phyloP scores from a whole-genome alignment of 768 basidiomycete species.

The Russula emetica region DNA sequence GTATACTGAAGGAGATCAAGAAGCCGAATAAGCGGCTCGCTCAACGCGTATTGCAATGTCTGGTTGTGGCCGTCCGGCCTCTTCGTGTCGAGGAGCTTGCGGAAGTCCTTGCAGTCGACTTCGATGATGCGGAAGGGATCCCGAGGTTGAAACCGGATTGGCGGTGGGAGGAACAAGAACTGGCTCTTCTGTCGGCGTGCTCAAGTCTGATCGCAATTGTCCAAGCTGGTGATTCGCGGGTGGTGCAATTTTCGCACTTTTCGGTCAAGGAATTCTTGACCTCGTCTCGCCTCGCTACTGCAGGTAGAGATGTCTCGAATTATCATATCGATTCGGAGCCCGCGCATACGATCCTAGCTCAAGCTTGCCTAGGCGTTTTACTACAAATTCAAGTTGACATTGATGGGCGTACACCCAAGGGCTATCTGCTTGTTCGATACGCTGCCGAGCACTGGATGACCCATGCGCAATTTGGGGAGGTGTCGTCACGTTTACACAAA shows the following conservation, averaged over 20 bases:
- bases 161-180: not conserved
- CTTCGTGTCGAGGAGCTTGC: constrained; percentile 1
- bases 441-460: not conserved
- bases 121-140: not conserved
- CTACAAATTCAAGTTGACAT: not conserved
- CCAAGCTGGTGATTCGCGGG: too few relatives aligned
- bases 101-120: not conserved
- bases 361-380: not conserved
- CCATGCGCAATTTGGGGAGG: too few relatives aligned
- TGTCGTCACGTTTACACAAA: too few relatives aligned
- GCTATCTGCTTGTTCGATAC: not conserved
- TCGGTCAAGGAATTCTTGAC: not conserved
- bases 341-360: not conserved
- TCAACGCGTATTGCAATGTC: not conserved
- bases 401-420: too few relatives aligned
- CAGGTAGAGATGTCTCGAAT: not conserved
- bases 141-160: not conserved
- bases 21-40: not conserved
- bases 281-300: not conserved
- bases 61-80: not conserved
- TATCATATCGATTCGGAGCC: not conserved
- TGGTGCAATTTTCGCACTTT: too few relatives aligned
- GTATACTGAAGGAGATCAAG: not conserved
- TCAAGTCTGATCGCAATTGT: not conserved
- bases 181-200: not conserved